A percentile compares a stretch with the other conserved stretches of the same genome.
Conservation (phyloP, 139 green algal genomes). For the Chlorella ohadii region DNA sequence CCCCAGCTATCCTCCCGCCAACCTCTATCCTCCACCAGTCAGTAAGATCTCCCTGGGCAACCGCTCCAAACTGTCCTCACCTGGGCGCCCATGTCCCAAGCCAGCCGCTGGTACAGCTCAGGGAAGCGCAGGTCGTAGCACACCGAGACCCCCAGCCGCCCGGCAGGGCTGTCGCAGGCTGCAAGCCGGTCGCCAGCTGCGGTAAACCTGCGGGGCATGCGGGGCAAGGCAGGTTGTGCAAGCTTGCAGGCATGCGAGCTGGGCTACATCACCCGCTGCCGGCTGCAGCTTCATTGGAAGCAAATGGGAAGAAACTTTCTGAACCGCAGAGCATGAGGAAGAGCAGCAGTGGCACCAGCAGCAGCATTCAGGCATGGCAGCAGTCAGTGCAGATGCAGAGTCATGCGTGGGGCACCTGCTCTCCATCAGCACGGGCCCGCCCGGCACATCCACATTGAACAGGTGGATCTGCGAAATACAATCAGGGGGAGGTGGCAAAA, state of each 20-base stretch:
- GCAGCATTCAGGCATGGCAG: not conserved
- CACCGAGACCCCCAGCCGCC: slow-evolving; percentile 83
- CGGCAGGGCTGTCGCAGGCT: slow-evolving; percentile 76
- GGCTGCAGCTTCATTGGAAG: too few species aligned
- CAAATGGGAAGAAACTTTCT: too few species aligned
- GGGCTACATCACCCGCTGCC: too few species aligned
- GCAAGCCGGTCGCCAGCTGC: slow-evolving; percentile 57
- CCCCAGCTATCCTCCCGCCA: too few species aligned
- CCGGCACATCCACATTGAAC: slow-evolving; percentile 92
- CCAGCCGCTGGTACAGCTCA: slow-evolving; percentile 89
- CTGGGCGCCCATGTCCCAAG: slow-evolving; percentile 74
- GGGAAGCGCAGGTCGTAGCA: slow-evolving; percentile 99
- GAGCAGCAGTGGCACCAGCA: too few species aligned
- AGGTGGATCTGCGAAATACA: slow-evolving; percentile 86
- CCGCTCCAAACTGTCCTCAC: slow-evolving; percentile 28
- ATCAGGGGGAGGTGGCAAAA: too few species aligned
- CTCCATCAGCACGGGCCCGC: slow-evolving; percentile 89
- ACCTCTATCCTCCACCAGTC: too few species aligned
- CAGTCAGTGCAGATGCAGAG: not conserved
- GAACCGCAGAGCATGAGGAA: too few species aligned
- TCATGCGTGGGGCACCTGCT: slow-evolving; percentile 46
- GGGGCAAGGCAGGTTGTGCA: not conserved
- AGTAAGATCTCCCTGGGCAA: too few species aligned
- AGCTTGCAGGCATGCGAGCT: too few species aligned
- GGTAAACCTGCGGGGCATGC: not conserved